Base-by-base conservation (phyloP, 768 basidiomycete species). In the Pleurotus pulmonarius region DNA sequence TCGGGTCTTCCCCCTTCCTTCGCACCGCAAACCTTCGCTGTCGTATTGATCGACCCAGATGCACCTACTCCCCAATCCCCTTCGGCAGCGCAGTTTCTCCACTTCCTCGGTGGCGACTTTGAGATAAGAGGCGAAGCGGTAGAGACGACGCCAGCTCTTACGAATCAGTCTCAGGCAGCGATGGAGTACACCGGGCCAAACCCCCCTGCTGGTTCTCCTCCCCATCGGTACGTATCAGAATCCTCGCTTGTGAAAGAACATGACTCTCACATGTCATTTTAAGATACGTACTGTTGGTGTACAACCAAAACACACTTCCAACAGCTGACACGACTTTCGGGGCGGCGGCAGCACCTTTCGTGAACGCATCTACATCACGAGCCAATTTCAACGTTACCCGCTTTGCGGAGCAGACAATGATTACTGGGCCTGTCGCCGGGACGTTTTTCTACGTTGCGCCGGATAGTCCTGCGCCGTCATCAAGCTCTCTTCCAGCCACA, bases 21-120 rank as follows among this genome's bases (percentile, higher is more conserved):
- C 41, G 57, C 59, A n/a, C 68, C 63, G 55, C 60, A 64, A 39
- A 64, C 69, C 9, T 76, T 71, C 58, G 71, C 79, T 18, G 55
- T 79, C 16, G 68, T 68, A 12, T 60, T 78, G 39, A 64, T 79
- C 40, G 77, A 78, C 58, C 77, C 75, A 18, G 76, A 79, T 60
- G 76, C 72, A 1, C 73, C 76, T 16, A 73, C 71, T n/a, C 74
- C 73, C 0, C 70, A 74, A 55, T 71, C 74, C 52, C 66, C 66
- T 9, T 67, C 64, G 5, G 56, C 65, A 12, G 63, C 73, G 4
- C 69, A 77, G 55, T 73, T 74, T 56, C 66, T 77, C 5, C 76
- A 78, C 62, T 74, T 76, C 55, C 58, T 78, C 22, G 76, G 70
- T 7, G 71, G 71, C 5, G 71, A 73, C 55, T 78, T 75, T 58